A percentile compares a stretch with the other conserved stretches of the same genome.
Evolutionary conservation across 352 stramenopile genomes (phyloP).

Genomic region (Lagenidium giganteum): DNA sequence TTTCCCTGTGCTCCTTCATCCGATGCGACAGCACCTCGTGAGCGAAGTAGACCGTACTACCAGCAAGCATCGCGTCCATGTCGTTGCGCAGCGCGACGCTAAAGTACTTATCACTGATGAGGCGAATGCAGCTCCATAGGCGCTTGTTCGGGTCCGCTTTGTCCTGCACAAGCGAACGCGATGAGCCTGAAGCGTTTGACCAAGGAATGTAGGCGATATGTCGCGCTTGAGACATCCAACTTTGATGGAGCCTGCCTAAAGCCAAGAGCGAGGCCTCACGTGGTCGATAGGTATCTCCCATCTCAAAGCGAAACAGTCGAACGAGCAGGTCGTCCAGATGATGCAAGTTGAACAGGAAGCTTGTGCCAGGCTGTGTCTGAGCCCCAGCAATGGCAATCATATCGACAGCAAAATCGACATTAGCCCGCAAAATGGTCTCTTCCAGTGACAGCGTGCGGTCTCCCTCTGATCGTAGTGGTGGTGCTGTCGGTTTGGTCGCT

Average conservation of each 20-base stretch:
- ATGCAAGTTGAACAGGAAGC: conserved; percentile 47
- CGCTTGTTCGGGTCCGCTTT: conserved; percentile 20
- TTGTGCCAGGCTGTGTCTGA: conserved; percentile 1
- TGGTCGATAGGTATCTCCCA: neutral
- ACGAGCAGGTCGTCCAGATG: conserved; percentile 31
- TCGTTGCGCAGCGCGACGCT: conserved; percentile 42
- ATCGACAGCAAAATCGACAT: conserved; percentile 44
- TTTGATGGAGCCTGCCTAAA: conserved; percentile 56
- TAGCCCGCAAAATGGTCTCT: conserved; percentile 46
- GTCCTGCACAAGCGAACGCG: neutral
- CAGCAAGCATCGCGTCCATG: conserved; percentile 8
- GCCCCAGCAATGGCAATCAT: conserved; percentile 18
- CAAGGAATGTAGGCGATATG: no score
- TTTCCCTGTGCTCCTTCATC: no score
- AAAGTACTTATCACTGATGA: conserved; percentile 64
- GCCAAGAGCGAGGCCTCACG: conserved; percentile 28
- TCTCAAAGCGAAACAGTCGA: conserved; percentile 29
- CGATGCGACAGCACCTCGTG: conserved; percentile 23
- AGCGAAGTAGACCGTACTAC: conserved; percentile 39
- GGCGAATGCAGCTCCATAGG: conserved; percentile 21
- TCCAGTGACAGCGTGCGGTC: conserved; percentile 25
- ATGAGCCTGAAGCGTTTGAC: no score
- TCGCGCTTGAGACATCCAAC: conserved; percentile 47
- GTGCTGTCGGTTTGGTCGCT: neutral
- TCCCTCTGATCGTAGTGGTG: no score